Percentiles rank a stretch among this genome's conserved stretches.
Evolutionary conservation across 176 grass and related monocot species (phyloP).

Genomic region (Zea mays): Zm-B73-REFERENCE-NAM-5.0 NC_050102.1:122939501-122940000

Average conservation of each 20-base stretch:
- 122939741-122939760: background rate
- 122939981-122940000: too few species aligned
- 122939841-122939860: background rate
- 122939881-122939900: too few species aligned
- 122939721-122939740: background rate
- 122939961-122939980: too few species aligned
- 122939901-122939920: too few species aligned
- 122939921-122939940: too few species aligned
- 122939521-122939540: background rate
- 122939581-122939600: background rate
- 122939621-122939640: background rate
- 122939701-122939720: background rate
- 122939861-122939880: background rate
- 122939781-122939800: background rate
- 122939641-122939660: background rate
- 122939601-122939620: background rate
- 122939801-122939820: background rate
- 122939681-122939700: background rate
- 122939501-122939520: background rate
- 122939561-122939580: background rate
- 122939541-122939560: background rate
- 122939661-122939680: background rate
- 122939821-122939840: background rate
- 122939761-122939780: background rate
- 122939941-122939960: too few species aligned